These are phyloP conservation scores for Syzygium aromaticum DNA, from an alignment of 345 rosid genomes.

Conservation along the genomic window DNA sequence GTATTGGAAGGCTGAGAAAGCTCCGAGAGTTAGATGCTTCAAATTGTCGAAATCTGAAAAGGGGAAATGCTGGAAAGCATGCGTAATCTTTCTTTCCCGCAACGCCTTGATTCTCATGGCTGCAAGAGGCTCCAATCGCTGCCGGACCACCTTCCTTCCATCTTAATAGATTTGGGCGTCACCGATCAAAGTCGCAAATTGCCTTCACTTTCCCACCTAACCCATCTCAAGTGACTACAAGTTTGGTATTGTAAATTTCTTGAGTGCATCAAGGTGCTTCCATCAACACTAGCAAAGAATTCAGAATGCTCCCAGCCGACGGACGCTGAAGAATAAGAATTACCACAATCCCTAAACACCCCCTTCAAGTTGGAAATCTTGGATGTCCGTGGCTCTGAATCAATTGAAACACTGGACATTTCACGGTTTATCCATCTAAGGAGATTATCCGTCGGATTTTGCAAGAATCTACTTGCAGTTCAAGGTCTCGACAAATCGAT, in stretches of 20 bases:
- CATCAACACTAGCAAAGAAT: not conserved
- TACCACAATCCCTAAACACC: not conserved
- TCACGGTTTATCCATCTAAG: not conserved
- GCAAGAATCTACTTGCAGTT: not conserved
- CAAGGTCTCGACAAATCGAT: not conserved
- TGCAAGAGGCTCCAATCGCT: not conserved
- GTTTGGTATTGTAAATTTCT: not conserved
- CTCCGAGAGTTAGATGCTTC: no score
- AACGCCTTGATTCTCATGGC: not conserved
- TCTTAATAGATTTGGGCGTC: not conserved
- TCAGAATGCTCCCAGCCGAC: not conserved
- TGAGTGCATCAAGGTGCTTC: not conserved
- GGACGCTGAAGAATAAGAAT: not conserved
- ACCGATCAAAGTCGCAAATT: not conserved
- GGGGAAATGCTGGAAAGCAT: not conserved
- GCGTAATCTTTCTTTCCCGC: not conserved
- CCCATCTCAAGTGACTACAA: not conserved
- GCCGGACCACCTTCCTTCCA: not conserved
- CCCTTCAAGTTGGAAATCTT: not conserved
- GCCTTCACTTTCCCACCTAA: not conserved
- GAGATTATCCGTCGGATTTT: not conserved
- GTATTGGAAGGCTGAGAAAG: no score
- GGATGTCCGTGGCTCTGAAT: fast-evolving
- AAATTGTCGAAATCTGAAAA: no score
- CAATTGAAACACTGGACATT: not conserved